Evolutionary conservation across 176 grass and related monocot species (phyloP), one percentile per base, ranked within the genome.

Genomic region (Echinochloa phyllopogon): DNA sequence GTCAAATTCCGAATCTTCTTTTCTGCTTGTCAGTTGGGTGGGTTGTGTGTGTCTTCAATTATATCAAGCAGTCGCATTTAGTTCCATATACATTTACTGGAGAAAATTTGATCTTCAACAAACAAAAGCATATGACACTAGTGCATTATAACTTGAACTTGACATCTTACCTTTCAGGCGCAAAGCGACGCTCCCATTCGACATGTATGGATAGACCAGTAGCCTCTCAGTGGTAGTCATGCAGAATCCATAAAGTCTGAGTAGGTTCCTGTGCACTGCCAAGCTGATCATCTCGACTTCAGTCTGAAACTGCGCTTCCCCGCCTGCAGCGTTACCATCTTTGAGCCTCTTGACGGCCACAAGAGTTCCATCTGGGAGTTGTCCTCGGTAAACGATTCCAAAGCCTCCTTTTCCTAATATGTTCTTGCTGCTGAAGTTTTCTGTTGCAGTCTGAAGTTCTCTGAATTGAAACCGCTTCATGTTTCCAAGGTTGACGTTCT

Each of bases 211-310:
- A 89, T 95, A 95, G 37, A 95, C 91, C 6, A 95, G 88, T 79
- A 95, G 83, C 72, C 91, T 93, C 83, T 95, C 94, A 3, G 60
- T 95, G 60, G 90, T 55, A 21, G 94, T 87, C 91, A 93, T 93
- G 88, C 94, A 95, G 74, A 93, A 95, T 41, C 94, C 94, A 14
- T 86, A 93, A 42, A 95, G 86, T 65, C 79, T 91, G 21, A 93
- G 91, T 52, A 95, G 94, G 69, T 95, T 93, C 44, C 94, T 83
- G 80, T 95, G 94, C 52, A 95, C 83, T 21, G 91, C 94, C 72
- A 95, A 82, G 62, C 94, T 95, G 85, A 95, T 95, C 94, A 95
- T 93, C 82, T 95, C 91, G 7, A 95, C 80, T 82, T 95, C 94
- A 75, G 94, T 95, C 87, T 93, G 88, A 78, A 95, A 93, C 83